phyloP scores from a whole-genome alignment of 257 asterid species.

The Forsythia suspensa region DNA sequence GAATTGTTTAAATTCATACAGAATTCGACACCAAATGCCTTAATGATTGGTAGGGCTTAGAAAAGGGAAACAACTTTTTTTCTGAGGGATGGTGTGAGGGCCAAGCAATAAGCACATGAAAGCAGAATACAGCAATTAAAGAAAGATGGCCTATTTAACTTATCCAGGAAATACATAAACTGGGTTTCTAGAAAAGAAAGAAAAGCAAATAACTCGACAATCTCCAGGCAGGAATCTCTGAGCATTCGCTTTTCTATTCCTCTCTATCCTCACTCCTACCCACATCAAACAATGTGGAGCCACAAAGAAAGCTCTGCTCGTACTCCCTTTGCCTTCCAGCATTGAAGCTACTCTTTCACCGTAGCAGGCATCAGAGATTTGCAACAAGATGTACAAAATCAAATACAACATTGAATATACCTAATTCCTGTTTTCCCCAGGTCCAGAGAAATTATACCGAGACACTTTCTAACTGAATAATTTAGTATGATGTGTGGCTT shows the following conservation, averaged over 20 bases:
- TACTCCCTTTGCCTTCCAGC: neutral
- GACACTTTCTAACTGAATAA: neutral
- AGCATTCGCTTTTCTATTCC: neutral
- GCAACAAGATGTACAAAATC: neutral
- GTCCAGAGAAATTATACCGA: neutral
- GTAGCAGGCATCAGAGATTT: neutral
- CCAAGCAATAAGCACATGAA: neutral
- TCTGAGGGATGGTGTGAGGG: neutral
- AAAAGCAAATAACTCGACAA: neutral
- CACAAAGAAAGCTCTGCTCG: neutral
- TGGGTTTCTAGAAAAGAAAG: neutral
- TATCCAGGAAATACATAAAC: neutral
- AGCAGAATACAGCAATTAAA: neutral
- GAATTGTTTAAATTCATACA: neutral
- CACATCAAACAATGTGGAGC: neutral
- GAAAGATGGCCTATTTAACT: neutral
- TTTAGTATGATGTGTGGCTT: neutral
- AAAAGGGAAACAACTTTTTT: neutral
- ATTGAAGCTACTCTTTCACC: constrained; percentile 1
- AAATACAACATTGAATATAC: neutral
- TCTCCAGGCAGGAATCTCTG: constrained; percentile 4
- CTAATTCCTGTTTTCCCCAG: neutral
- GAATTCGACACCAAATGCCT: neutral
- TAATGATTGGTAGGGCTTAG: neutral
- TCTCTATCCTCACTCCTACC: neutral